phyloP scores from a whole-genome alignment of 495 filamentous ascomycete genomes.

The Penicilliopsis zonata region DNA sequence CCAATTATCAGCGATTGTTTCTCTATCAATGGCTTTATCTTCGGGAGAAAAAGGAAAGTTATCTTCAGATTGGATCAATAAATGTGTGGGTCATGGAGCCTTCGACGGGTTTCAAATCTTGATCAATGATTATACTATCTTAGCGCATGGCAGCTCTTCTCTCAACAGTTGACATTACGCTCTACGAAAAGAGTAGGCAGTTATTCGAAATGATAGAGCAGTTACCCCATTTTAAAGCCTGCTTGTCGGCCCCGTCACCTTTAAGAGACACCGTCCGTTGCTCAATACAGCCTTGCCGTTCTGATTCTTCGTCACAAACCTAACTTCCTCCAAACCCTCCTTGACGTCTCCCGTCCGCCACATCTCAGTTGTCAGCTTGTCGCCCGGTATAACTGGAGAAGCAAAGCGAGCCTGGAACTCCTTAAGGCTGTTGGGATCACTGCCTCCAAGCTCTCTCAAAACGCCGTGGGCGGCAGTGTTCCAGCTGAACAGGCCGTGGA shows the following conservation, averaged over 20 bases:
- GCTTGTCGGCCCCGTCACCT: conserved; percentile 44
- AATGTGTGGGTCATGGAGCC: too few species aligned
- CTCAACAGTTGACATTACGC: too few species aligned
- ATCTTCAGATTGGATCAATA: too few species aligned
- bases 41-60: too few species aligned
- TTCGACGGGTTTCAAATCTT: too few species aligned
- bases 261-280: conserved; percentile 73
- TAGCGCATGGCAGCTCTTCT: too few species aligned
- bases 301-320: conserved; percentile 58
- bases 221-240: too few species aligned
- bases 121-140: too few species aligned
- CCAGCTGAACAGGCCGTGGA: conserved; percentile 80
- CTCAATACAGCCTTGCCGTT: conserved; percentile 68
- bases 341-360: conserved; percentile 42
- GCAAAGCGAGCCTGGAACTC: conserved; percentile 86
- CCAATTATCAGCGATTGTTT: too few species aligned
- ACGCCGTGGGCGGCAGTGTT: conserved; percentile 71
- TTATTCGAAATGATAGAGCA: too few species aligned
- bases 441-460: conserved; percentile 57
- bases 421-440: conserved; percentile 65
- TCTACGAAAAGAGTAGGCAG: too few species aligned
- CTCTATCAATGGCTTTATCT: too few species aligned
- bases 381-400: conserved; percentile 64
- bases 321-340: conserved; percentile 68
- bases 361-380: conserved; percentile 36